Percentiles rank a stretch among this genome's conserved stretches.
These are phyloP conservation scores for Geum urbanum DNA, from an alignment of 306 rosid genomes.

Conservation along the genomic window DNA sequence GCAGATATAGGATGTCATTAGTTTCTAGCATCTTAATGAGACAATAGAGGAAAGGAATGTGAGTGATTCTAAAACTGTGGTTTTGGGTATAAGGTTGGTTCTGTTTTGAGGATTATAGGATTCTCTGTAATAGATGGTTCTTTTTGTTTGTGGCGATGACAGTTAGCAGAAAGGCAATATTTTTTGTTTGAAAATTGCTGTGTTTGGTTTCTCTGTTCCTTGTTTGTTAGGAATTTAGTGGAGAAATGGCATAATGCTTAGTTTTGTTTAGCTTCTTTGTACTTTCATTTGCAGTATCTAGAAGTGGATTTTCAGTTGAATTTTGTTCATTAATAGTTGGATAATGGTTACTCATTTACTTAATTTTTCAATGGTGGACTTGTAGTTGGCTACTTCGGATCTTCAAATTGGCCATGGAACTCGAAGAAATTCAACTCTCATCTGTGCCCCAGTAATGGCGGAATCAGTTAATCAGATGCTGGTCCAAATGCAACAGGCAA, in stretches of 20 bases:
- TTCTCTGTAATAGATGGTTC: neutral
- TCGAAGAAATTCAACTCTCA: constrained; percentile 37
- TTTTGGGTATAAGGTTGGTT: neutral
- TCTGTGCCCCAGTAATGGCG: constrained; percentile 49
- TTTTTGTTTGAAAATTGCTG: too few species aligned
- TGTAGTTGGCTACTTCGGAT: constrained; percentile 29
- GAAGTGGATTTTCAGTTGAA: neutral
- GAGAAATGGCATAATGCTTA: neutral
- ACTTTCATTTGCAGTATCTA: neutral
- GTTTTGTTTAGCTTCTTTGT: neutral
- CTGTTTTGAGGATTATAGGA: neutral
- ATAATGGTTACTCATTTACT: neutral
- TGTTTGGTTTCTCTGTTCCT: neutral
- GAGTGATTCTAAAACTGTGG: neutral
- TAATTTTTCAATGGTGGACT: neutral
- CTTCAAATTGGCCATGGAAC: constrained; percentile 15
- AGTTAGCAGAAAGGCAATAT: too few species aligned
- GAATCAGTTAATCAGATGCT: constrained; percentile 42
- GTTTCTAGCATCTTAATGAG: neutral
- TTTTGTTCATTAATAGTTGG: neutral
- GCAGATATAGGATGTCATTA: neutral
- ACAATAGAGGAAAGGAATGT: neutral
- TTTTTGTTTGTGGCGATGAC: too few species aligned
- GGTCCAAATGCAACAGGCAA: constrained; percentile 38
- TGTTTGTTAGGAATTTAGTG: neutral